Percentiles rank a stretch among this genome's conserved stretches.
These are phyloP conservation scores for Leishmania gerbilli DNA, from an alignment of 208 protist genomes.

Conservation along the genomic window DNA sequence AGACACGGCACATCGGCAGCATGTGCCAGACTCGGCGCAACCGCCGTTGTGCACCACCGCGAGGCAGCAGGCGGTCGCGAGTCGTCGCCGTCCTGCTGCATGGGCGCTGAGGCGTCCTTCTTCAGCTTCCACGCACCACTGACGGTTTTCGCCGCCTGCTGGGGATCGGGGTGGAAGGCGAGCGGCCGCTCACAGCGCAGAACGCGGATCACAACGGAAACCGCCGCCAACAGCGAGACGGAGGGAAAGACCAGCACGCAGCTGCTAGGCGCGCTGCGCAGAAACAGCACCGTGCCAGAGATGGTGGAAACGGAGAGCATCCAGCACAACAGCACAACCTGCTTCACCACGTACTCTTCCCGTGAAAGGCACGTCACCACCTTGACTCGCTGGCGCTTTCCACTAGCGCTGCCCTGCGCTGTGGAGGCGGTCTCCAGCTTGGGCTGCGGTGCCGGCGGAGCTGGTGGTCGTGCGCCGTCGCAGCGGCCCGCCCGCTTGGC, in stretches of 20 bases:
- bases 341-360: slow-evolving; percentile 72
- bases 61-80: slow-evolving; percentile 27
- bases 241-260: slow-evolving; percentile 19
- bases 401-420: not conserved
- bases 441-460: not conserved
- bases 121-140: not conserved
- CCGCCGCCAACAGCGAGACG: slow-evolving; percentile 25
- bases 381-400: slow-evolving; percentile 3
- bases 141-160: not conserved
- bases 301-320: slow-evolving; percentile 14
- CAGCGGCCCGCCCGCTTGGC: slow-evolving; percentile 6
- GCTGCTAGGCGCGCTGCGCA: slow-evolving; percentile 11
- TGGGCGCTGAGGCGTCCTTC: not conserved
- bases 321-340: slow-evolving; percentile 46
- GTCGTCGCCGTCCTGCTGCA: slow-evolving; percentile 20
- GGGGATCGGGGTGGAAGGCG: slow-evolving; percentile 9
- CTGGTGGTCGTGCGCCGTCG: not conserved
- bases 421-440: not conserved
- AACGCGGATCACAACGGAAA: slow-evolving; percentile 19
- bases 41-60: slow-evolving; percentile 29
- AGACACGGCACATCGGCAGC: slow-evolving; percentile 31
- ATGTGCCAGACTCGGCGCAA: slow-evolving; percentile 29
- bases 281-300: slow-evolving; percentile 27
- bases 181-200: slow-evolving; percentile 17
- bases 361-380: slow-evolving; percentile 44